Conservation (phyloP, 1,139 yeast species). For the Protomyces inouyei region DNA sequence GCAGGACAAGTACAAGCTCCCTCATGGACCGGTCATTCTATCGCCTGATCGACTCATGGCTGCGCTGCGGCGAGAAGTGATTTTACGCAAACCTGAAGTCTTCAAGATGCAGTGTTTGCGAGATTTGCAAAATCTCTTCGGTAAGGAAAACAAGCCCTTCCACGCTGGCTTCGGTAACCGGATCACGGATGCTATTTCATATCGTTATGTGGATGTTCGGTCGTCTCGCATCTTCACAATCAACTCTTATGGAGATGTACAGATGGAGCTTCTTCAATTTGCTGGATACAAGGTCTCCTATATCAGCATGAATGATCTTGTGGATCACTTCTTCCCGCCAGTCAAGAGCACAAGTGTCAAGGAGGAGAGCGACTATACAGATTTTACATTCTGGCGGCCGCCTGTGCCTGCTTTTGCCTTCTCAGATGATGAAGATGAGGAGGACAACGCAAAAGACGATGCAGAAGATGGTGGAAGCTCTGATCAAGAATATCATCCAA, state of each 20-base stretch:
- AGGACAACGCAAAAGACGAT: slow-evolving; percentile 30
- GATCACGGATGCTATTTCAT: slow-evolving; percentile 94
- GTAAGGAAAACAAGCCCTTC: slow-evolving; percentile 59
- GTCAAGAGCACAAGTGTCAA: slow-evolving; percentile 33
- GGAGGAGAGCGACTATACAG: slow-evolving; percentile 65
- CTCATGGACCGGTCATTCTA: slow-evolving; percentile 88
- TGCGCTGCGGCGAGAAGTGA: slow-evolving; percentile 80
- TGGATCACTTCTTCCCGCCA: slow-evolving; percentile 97
- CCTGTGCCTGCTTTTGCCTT: slow-evolving; percentile 64
- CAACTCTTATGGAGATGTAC: slow-evolving; percentile 94
- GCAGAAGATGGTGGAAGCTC: slow-evolving; percentile 28
- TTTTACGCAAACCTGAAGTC: slow-evolving; percentile 90
- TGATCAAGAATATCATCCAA: slow-evolving; percentile 13
- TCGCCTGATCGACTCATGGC: slow-evolving; percentile 98
- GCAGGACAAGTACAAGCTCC: slow-evolving; percentile 58
- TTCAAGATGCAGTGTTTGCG: slow-evolving; percentile 95
- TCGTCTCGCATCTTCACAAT: slow-evolving; percentile 93
- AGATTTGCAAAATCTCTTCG: slow-evolving; percentile 67
- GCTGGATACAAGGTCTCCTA: slow-evolving; percentile 90
- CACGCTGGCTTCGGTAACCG: slow-evolving; percentile 98
- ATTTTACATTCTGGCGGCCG: slow-evolving; percentile 87
- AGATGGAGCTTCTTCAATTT: slow-evolving; percentile 88
- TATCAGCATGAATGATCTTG: slow-evolving; percentile 84
- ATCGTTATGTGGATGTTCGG: slow-evolving; percentile 90
- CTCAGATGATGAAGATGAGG: slow-evolving; percentile 43